Base-by-base conservation (phyloP, 2,329 filamentous ascomycete species). In the Colletotrichum coccodes region DNA sequence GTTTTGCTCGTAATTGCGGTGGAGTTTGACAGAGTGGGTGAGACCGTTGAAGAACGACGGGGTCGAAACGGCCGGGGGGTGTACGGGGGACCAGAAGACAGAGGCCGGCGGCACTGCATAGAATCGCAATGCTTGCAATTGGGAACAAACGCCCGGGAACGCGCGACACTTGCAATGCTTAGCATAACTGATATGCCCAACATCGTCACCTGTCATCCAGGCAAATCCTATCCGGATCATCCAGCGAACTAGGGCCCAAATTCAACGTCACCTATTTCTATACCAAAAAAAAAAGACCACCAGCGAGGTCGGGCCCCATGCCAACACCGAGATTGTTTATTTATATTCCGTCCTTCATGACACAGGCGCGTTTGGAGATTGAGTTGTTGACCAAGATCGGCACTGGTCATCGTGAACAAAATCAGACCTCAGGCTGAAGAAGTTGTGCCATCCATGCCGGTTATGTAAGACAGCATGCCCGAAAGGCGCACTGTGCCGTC, bases 11-110 rank as follows among this genome's bases (percentile, higher is more conserved):
- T 60, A 64, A 68, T 64, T 59, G 53, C 38, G 40, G 65, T 58
- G 65, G 60, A 50, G 46, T 23, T 54, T 28, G 46, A 11, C 26
- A 11, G 42, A 38, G 36, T 36, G 60, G 28, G 30, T 18, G 28
- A 44, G 44, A n/a, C 61, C 61, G 49, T 65, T 60, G 61, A 64
- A 65, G 66, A 69, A 60, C 54, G 47, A 69, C 40, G 65, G 61
- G 54, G n/a, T 32, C 34, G 34, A 47, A 21, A 46, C 34, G 60
- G 34, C 30, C 38, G 60, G 32, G 60, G 32, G 50, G 40, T n/a
- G 36, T 38, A 28, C 49, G n/a, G 38, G 36, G n/a, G 52, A 28
- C 23, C 9, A 26, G 21, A 14, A 30, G 46, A 49, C 9, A 18
- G 52, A 23, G 38, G 7, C n/a, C n/a, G 21, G 36, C 47, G 7